Evolutionary conservation across 148 eudicot genomes (phyloP).

Genomic region (Cornus kousa): DNA sequence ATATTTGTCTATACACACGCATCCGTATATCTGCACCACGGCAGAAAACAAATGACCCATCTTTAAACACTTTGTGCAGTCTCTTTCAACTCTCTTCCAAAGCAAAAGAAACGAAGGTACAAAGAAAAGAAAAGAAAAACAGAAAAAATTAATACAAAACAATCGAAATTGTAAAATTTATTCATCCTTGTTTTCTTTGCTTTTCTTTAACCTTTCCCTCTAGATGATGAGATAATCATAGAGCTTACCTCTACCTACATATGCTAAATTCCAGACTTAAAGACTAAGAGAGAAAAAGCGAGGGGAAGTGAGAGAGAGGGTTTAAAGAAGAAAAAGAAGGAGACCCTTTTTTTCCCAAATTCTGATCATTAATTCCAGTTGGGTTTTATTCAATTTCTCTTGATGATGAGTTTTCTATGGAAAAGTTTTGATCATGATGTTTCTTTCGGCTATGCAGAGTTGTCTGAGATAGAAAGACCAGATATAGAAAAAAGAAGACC

Average conservation of each 20-base stretch:
- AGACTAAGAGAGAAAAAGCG: too few species aligned
- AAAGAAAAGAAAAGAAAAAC: background rate
- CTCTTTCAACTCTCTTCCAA: slow-evolving; percentile 34
- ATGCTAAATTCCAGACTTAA: slow-evolving; percentile 26
- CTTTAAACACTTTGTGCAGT: slow-evolving; percentile 29
- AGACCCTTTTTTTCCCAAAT: slow-evolving; percentile 16
- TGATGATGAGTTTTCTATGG: slow-evolving; percentile 15
- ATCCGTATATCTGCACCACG: slow-evolving; percentile 19
- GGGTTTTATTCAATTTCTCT: slow-evolving; percentile 31
- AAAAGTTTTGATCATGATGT: slow-evolving; percentile 21
- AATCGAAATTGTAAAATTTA: slow-evolving; percentile 8
- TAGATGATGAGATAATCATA: slow-evolving; percentile 77
- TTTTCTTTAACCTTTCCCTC: slow-evolving; percentile 22
- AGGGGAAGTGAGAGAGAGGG: background rate
- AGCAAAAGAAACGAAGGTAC: slow-evolving; percentile 13
- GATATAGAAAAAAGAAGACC: slow-evolving; percentile 14
- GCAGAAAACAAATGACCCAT: slow-evolving; percentile 30
- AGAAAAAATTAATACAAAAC: background rate
- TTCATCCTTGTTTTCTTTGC: slow-evolving; percentile 23
- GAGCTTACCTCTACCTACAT: slow-evolving; percentile 30
- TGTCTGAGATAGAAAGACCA: slow-evolving; percentile 14
- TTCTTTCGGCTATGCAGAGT: slow-evolving; percentile 19
- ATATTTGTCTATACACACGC: too few species aligned
- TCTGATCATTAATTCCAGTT: slow-evolving; percentile 71
- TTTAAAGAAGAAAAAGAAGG: slow-evolving; percentile 7